Percentiles rank a stretch among this genome's conserved stretches.
Conservation (phyloP, 805 yeast genomes). For the Metschnikowia continentalis region DNA sequence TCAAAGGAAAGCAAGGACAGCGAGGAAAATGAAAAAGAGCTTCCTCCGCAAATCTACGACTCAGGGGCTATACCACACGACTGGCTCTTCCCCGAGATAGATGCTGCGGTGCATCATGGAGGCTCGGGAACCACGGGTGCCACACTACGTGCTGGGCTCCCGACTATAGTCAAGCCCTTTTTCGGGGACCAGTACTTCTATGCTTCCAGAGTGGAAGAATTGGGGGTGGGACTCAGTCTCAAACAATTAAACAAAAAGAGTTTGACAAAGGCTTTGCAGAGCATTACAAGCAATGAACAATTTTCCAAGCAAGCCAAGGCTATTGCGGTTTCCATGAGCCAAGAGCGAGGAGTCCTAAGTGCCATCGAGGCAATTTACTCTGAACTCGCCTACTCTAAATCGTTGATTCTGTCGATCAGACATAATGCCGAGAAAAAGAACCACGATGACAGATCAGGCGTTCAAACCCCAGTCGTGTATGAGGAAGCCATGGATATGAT, state of each 20-base stretch:
- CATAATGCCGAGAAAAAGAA: conserved; percentile 27
- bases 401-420: conserved; percentile 47
- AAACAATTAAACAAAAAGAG: conserved; percentile 61
- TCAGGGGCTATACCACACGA: conserved; percentile 84
- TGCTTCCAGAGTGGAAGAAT: conserved; percentile 80
- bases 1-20: conserved; percentile 21
- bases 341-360: conserved; percentile 75
- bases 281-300: conserved; percentile 61
- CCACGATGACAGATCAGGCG: conserved; percentile 22
- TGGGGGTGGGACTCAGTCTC: conserved; percentile 77
- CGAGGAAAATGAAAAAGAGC: conserved; percentile 33
- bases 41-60: conserved; percentile 67
- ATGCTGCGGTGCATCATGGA: conserved; percentile 96
- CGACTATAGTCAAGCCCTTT: conserved; percentile 89
- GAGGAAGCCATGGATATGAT: conserved; percentile 15
- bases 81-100: conserved; percentile 86
- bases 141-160: conserved; percentile 76
- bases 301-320: conserved; percentile 63
- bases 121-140: conserved; percentile 98
- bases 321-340: conserved; percentile 57
- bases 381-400: conserved; percentile 72
- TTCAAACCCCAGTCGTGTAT: conserved; percentile 24
- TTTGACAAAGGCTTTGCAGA: conserved; percentile 63
- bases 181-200: conserved; percentile 96
- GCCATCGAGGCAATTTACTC: conserved; percentile 79